Evolutionary conservation across 1,139 yeast species (phyloP), one percentile per base, ranked within the genome.

Genomic region (Pneumocystis canis): DNA sequence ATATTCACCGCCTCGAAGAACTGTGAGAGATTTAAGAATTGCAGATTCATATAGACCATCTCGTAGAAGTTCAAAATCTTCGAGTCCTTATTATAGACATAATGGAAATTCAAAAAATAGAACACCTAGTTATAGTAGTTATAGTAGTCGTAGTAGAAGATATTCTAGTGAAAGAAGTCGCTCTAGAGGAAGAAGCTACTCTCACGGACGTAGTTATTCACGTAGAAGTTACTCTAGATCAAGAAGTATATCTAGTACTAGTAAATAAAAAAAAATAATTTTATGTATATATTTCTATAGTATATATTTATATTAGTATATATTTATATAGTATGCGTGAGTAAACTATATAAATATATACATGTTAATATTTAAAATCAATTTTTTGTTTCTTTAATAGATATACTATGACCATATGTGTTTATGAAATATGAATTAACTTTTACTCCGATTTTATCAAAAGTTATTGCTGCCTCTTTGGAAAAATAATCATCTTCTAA

Each of bases 101-200:
- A 47, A 47, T 25, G 54, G 54, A 25, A 47, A 47, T 47, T 47
- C 54, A 14, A 47, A 47, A 47, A 47, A 47, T 47, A 47, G 54
- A n/a, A 9, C 28, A 30, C 25, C 41, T 35, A 39, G 59, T 20
- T 35, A 39, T 20, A 39, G 59, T 4, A 39, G 59, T 35, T 57
- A 35, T 57, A 57, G 59, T 35, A 39, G 59, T 14, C 59, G 59
- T 11, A 57, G 59, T 30, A 20, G 59, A 57, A 35, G 59, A 28
- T 35, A 39, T 57, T 35, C 41, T 57, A 39, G 33, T 57, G 59
- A 57, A 35, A 57, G 59, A 35, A 35, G 41, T 30, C 37, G 59
- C n/a, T 39, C 59, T 20, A 35, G 59, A 30, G 41, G 59, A 3
- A 35, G 59, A 4, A 30, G 37, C 6, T 35, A 35, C 30, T 57